Conservation (phyloP, 805 yeast genomes). For the Yarrowia bubula region DNA sequence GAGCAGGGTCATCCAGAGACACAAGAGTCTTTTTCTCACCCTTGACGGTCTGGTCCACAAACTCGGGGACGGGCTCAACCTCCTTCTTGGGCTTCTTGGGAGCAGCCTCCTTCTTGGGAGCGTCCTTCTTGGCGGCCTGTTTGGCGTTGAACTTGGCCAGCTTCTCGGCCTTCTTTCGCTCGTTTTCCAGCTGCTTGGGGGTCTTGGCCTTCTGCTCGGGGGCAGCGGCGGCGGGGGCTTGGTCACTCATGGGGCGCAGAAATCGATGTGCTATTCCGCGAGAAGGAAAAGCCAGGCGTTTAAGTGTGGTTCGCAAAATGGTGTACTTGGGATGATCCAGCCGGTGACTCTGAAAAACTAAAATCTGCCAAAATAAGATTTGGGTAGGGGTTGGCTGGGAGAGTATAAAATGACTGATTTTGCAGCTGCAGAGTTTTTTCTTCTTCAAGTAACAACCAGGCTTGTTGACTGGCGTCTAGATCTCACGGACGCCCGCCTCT, state of each 20-base stretch:
- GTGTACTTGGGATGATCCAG: neutral
- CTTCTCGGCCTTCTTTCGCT: conserved; percentile 83
- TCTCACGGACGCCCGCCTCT: conserved; percentile 23
- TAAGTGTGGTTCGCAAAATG: conserved; percentile 18
- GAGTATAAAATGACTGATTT: neutral
- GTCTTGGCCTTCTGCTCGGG: conserved; percentile 53
- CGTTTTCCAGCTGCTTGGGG: conserved; percentile 80
- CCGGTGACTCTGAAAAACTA: neutral
- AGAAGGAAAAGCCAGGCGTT: conserved; percentile 14
- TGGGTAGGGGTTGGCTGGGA: conserved; percentile 8
- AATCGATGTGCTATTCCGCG: conserved; percentile 9
- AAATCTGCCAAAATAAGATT: neutral
- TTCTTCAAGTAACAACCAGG: conserved; percentile 27
- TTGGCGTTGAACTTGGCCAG: conserved; percentile 83
- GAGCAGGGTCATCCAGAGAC: conserved; percentile 86
- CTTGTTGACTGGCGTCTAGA: conserved; percentile 24
- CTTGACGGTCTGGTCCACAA: conserved; percentile 73
- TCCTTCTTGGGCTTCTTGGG: conserved; percentile 63
- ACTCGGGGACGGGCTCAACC: conserved; percentile 77
- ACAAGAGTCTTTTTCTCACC: conserved; percentile 90
- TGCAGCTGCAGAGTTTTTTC: neutral
- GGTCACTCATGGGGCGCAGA: conserved; percentile 21
- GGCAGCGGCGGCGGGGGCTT: conserved; percentile 22
- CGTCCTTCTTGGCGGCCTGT: conserved; percentile 41
- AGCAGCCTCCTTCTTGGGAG: conserved; percentile 42